A percentile compares a stretch with the other conserved stretches of the same genome.
phyloP scores from a whole-genome alignment of 768 basidiomycete genomes.

The Calocybe indica region DNA sequence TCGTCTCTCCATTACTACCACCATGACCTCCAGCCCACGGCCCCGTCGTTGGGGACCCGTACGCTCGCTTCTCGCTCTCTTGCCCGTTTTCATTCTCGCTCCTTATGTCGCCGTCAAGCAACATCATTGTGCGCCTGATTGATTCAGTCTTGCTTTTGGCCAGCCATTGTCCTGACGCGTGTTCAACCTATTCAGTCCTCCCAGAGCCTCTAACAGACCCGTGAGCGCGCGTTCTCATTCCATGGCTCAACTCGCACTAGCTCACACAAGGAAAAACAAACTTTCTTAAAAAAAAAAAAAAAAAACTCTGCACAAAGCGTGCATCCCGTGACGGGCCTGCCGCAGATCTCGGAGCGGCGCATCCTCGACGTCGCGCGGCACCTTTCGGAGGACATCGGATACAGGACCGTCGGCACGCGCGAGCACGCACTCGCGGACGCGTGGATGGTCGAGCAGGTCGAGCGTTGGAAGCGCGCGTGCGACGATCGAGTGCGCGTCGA shows the following conservation, averaged over 20 bases:
- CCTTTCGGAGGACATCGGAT: conserved; percentile 85
- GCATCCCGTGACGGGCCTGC: conserved; percentile 49
- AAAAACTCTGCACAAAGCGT: too few relatives aligned
- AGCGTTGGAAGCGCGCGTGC: conserved; percentile 57
- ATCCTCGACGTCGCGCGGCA: conserved; percentile 59
- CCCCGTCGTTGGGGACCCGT: conserved; percentile 47
- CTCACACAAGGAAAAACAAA: too few relatives aligned
- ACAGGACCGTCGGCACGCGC: conserved; percentile 83
- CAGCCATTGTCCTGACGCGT: too few relatives aligned
- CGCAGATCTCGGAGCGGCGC: conserved; percentile 67
- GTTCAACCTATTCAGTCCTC: conserved; percentile 32
- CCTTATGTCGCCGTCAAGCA: conserved; percentile 43
- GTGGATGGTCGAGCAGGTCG: conserved; percentile 72
- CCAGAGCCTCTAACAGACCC: conserved; percentile 48
- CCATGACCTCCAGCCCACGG: too few relatives aligned
- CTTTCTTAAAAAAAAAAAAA: not conserved
- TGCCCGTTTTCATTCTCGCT: conserved; percentile 47
- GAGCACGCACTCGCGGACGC: conserved; percentile 83
- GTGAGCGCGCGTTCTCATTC: conserved; percentile 26
- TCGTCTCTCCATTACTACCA: too few relatives aligned
- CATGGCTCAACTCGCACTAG: too few relatives aligned
- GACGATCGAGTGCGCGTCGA: conserved; percentile 39
- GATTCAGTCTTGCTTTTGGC: too few relatives aligned
- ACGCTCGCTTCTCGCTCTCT: conserved; percentile 47
- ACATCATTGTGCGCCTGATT: conserved; percentile 35